These are phyloP conservation scores for Lentithecium fluviatile DNA, from an alignment of 495 filamentous ascomycete genomes.

Conservation along the genomic window DNA sequence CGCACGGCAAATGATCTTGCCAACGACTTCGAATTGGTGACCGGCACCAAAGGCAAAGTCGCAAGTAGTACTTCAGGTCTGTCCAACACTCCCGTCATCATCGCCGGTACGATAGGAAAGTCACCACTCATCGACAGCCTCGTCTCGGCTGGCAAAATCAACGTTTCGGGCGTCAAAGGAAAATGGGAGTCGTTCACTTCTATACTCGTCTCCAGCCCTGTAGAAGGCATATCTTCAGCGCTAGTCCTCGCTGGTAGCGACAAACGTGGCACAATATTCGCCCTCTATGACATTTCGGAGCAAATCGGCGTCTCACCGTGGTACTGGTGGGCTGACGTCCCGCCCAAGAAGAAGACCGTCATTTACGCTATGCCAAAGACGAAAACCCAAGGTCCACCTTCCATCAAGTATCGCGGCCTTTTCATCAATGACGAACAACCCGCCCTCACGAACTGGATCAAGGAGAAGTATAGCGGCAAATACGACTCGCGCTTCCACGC, in stretches of 20 bases:
- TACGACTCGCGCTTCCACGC: constrained; percentile 68
- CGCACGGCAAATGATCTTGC: constrained; percentile 28
- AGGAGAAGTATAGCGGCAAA: constrained; percentile 50
- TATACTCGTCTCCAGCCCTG: constrained; percentile 56
- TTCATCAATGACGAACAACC: constrained; percentile 80
- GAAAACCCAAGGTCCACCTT: constrained; percentile 61
- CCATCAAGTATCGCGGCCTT: constrained; percentile 72
- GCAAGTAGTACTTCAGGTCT: constrained; percentile 8
- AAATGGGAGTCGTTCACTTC: constrained; percentile 71
- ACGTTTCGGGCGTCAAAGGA: constrained; percentile 54
- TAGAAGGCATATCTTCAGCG: constrained; percentile 56
- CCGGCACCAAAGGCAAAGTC: constrained; percentile 31
- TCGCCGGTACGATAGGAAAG: constrained; percentile 66
- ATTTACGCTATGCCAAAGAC: constrained; percentile 54
- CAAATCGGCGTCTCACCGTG: constrained; percentile 78
- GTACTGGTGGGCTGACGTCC: constrained; percentile 75
- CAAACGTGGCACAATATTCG: constrained; percentile 68
- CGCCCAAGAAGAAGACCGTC: constrained; percentile 52
- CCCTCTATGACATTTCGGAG: constrained; percentile 70
- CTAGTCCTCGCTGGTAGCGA: constrained; percentile 67
- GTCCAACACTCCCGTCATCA: constrained; percentile 46
- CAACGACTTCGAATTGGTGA: constrained; percentile 32
- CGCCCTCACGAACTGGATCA: constrained; percentile 66
- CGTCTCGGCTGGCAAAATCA: constrained; percentile 53
- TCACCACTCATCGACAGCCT: constrained; percentile 60